Conservation (phyloP, 768 basidiomycete genomes). For the Rhodocollybia butyracea region DNA sequence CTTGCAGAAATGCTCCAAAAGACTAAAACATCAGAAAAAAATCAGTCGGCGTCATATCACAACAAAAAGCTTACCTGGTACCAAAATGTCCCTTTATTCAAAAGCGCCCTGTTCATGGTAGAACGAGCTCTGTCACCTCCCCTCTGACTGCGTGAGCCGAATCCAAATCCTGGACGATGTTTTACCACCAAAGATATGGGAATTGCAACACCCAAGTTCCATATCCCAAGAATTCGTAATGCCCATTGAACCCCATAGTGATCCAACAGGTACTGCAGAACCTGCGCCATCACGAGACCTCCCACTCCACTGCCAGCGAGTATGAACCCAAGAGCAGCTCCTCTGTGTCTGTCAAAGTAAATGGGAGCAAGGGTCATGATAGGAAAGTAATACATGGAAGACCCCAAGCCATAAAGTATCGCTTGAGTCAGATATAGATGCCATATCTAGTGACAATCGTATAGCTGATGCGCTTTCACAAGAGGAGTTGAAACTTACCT, state of each 20-base stretch:
- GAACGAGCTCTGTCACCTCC: slow-evolving; percentile 21
- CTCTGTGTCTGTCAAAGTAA: slow-evolving; percentile 42
- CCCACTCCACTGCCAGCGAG: slow-evolving; percentile 39
- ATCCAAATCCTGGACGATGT: slow-evolving; percentile 8
- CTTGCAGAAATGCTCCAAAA: slow-evolving; percentile 38
- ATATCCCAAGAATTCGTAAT: slow-evolving; percentile 36
- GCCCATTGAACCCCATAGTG: slow-evolving; percentile 31
- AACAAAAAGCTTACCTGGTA: slow-evolving; percentile 28
- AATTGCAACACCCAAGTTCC: slow-evolving; percentile 35
- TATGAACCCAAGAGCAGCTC: slow-evolving; percentile 41
- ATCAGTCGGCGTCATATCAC: background rate
- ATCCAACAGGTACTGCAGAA: slow-evolving; percentile 31
- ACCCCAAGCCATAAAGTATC: slow-evolving; percentile 39
- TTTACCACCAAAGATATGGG: slow-evolving; percentile 33
- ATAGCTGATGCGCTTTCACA: background rate
- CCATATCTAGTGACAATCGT: slow-evolving; percentile 29
- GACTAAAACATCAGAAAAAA: slow-evolving; percentile 20
- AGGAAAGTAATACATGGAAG: slow-evolving; percentile 42
- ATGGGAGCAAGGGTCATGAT: slow-evolving; percentile 38
- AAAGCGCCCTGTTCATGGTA: slow-evolving; percentile 31
- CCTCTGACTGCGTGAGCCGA: background rate
- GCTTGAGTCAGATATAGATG: slow-evolving; percentile 41
- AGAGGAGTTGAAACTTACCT: slow-evolving; percentile 18
- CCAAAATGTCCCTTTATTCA: slow-evolving; percentile 37
- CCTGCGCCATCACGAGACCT: slow-evolving; percentile 41